Evolutionary conservation across 257 asterid species (phyloP).

Genomic region (Nicotiana sylvestris): DNA sequence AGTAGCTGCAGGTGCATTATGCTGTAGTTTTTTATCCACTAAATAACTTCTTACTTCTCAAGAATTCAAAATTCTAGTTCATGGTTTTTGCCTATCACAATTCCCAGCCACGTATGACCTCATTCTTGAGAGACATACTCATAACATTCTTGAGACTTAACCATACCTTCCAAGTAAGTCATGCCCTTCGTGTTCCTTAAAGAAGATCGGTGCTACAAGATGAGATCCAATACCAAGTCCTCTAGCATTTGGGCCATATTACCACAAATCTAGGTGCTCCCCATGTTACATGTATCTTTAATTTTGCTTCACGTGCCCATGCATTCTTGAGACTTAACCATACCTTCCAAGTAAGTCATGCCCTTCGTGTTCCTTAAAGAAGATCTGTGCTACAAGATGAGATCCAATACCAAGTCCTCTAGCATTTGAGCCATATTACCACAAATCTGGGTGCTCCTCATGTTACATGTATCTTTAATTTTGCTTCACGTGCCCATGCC

Average conservation of each 20-base stretch:
- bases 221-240: background rate
- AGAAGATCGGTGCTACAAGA: background rate
- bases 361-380: background rate
- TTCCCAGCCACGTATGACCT: background rate
- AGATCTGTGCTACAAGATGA: background rate
- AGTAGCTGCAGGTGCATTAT: background rate
- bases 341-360: background rate
- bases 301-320: background rate
- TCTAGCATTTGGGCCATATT: background rate
- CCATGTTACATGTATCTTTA: background rate
- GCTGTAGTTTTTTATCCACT: too few species aligned
- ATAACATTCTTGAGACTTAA: background rate
- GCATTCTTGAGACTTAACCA: background rate
- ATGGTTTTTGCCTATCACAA: background rate
- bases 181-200: background rate
- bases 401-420: background rate
- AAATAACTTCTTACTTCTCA: background rate
- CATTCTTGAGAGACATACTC: background rate
- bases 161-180: background rate
- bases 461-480: background rate
- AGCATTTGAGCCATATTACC: background rate
- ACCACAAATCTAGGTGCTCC: background rate
- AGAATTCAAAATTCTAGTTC: background rate
- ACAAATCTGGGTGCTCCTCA: background rate
- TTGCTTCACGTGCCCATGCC: background rate